Evolutionary conservation across 1,139 yeast species (phyloP).

Genomic region (Zygosaccharomyces sapae): DNA sequence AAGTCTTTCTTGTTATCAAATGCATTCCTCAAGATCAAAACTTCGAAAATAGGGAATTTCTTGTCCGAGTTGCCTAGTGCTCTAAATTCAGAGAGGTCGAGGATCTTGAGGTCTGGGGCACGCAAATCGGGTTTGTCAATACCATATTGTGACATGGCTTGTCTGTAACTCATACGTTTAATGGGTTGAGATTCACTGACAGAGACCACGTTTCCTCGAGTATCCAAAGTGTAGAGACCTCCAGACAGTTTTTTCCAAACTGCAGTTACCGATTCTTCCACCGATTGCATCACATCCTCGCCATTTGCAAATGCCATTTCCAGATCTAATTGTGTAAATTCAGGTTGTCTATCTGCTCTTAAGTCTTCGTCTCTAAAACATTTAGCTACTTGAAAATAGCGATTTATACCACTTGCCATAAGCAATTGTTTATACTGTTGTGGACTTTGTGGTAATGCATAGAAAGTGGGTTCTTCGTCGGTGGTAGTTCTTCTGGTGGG

Average conservation of each 20-base stretch:
- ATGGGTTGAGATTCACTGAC: constrained; percentile 35
- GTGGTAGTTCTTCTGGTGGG: constrained; percentile 57
- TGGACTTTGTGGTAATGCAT: constrained; percentile 95
- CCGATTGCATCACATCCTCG: constrained; percentile 60
- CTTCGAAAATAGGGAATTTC: constrained; percentile 61
- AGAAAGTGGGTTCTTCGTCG: constrained; percentile 46
- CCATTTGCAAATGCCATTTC: constrained; percentile 84
- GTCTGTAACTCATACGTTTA: constrained; percentile 53
- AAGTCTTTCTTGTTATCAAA: constrained; percentile 38
- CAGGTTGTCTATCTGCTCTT: constrained; percentile 94
- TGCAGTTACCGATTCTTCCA: constrained; percentile 52
- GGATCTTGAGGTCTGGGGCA: constrained; percentile 49
- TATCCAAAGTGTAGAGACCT: constrained; percentile 27
- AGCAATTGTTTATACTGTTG: constrained; percentile 93
- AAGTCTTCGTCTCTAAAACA: constrained; percentile 96
- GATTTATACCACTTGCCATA: constrained; percentile 88
- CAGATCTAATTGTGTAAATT: constrained; percentile 90
- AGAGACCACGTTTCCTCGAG: constrained; percentile 26
- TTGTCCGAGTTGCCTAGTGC: constrained; percentile 38
- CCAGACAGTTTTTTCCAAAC: constrained; percentile 48
- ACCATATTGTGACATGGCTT: constrained; percentile 73
- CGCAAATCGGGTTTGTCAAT: constrained; percentile 94
- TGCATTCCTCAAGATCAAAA: constrained; percentile 56
- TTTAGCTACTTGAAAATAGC: constrained; percentile 84
- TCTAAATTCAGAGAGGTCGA: constrained; percentile 44